Evolutionary conservation across 2,329 filamentous ascomycete species (phyloP), one percentile per base, ranked within the genome.

Genomic region (Neonectria ditissima): DNA sequence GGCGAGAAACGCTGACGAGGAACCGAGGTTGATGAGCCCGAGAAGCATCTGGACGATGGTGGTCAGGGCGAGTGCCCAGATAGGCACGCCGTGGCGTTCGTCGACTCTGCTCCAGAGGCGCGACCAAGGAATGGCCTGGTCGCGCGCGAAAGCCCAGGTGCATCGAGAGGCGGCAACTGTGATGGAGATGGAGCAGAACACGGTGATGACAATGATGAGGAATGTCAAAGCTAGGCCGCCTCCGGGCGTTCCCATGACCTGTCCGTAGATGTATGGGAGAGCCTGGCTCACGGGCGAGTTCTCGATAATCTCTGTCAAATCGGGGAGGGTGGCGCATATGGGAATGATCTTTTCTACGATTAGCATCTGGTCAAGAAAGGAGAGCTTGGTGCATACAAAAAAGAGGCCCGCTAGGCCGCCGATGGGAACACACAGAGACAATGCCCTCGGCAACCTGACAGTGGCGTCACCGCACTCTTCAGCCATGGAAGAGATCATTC

Each of bases 181-280:
- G 7, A 91, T 89, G 9, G 91, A 91, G 34, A 91, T 88, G 32
- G 91, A 92, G 2, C 91, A 91, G 74, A 94, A 93, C 69, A 94
- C 84, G 53, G 91, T 83, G 70, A 94, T 92, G 2, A 92, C 91
- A 20, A 94, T 83, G 68, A 95, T 88, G 7, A 94, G 80, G 74
- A 94, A 91, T 3, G 93, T 82, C 3, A 94, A 81, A 0, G 89
- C 91, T 66, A 95, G 92, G 0, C 91, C 92, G n/a, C 91, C 92
- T 5, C 82, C 88, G 2, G 89, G 83, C n/a, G 89, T 91, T 1
- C 91, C 91, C 0, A 91, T 94, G 9, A 89, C 91, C 0, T 82
- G 89, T 77, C 91, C 91, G 83, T 94, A 94, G 39, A 94, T 81
- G 14, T 91, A 81, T 3, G 90, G 91, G 63, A 95, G 90, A 1